Evolutionary conservation across 1,284 basidiomycete species (phyloP), one percentile per base, ranked within the genome.

Genomic region (Heterobasidion occidentale): DNA sequence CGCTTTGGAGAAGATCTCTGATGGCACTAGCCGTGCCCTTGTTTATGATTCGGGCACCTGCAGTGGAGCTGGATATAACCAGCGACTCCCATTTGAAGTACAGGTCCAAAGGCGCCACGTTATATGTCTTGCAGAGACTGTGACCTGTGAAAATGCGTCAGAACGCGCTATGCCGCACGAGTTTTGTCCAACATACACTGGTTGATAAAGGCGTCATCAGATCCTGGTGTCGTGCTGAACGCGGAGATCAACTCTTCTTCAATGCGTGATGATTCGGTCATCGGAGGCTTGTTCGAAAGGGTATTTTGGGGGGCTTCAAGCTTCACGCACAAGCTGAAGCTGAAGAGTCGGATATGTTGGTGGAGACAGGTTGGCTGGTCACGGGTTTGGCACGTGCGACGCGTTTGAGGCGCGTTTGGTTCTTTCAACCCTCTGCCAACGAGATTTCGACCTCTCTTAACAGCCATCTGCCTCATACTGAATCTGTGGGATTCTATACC

Each of bases 41-140:
- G 9, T 77, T 79, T 59, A 88, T 75, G 14, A 77, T 71, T 53
- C 74, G 44, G 58, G 64, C 19, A 71, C 69, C 46, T 66, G 64
- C 65, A 68, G 74, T 77, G 48, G 77, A 80, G 34, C 74, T 61
- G 9, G 77, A 84, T 12, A 61, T 35, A 33, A 56, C 38, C 17
- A 59, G 27, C 5, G 57, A 59, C 66, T 92, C 86, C 78, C 86
- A 86, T 67, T 88, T 90, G 69, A 74, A 91, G 55, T 74, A 77
- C n/a, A 92, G 75, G 50, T 76, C 68, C 20, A 83, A 74, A 33
- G 83, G 76, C 27, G 72, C 64, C 38, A 86, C 56, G 58, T 80
- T 79, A 71, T 84, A 88, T 60, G 80, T 79, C 61, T 79, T 72
- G 66, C 89, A 92, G 57, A 91, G 73, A 19, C 75, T 74, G 27